Conservation (phyloP, 352 stramenopile species). For the Saprolegnia parasitica region DNA sequence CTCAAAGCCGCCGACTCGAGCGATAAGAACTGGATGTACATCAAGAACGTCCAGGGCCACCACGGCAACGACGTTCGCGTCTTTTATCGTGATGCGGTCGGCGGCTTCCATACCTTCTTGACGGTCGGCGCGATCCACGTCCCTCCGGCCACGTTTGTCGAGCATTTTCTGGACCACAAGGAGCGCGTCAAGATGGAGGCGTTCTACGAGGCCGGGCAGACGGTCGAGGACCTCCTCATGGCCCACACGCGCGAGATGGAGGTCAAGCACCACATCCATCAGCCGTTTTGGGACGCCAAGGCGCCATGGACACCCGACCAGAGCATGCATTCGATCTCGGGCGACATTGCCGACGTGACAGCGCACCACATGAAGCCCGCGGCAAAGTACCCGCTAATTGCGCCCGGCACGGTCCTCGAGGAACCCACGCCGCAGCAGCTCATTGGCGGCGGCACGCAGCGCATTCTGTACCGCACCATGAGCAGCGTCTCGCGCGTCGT, state of each 20-base stretch:
- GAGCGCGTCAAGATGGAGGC: conserved; percentile 23
- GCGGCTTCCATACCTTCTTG: conserved; percentile 16
- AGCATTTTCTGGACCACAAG: conserved; percentile 14
- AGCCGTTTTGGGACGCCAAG: not conserved
- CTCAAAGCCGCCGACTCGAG: conserved; percentile 22
- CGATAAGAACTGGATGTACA: conserved; percentile 27
- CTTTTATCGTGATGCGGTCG: conserved; percentile 1
- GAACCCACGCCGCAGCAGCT: no score
- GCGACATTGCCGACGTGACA: not conserved
- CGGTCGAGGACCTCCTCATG: conserved; percentile 25
- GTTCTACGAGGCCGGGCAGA: conserved; percentile 8
- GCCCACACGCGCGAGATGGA: conserved; percentile 14
- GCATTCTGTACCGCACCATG: conserved; percentile 24
- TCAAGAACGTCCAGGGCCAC: conserved; percentile 23
- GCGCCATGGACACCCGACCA: not conserved
- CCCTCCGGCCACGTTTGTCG: conserved; percentile 10
- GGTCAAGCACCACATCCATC: conserved; percentile 3
- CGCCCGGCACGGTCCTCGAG: no score
- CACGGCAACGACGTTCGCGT: conserved; percentile 25
- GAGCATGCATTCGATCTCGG: not conserved
- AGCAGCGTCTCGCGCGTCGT: not conserved
- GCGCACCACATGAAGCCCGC: no score
- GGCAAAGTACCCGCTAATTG: no score
- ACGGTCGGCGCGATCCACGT: conserved; percentile 20
- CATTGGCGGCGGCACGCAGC: conserved; percentile 9